Evolutionary conservation across 23 red algal species (phyloP).

Genomic region (Gracilaria caudata): DNA sequence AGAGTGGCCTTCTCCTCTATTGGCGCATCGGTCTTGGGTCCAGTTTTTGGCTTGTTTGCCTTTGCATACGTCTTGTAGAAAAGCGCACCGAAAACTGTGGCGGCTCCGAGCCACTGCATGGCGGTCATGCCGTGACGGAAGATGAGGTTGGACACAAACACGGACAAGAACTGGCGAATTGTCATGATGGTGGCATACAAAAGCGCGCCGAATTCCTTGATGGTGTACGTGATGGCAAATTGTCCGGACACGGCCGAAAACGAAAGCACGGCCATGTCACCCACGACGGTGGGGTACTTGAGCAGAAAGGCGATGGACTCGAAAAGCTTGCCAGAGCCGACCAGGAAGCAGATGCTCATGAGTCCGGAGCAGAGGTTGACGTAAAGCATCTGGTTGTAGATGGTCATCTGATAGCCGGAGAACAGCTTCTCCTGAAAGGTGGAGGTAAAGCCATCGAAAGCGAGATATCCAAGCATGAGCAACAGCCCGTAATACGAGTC

Average conservation of each 20-base stretch:
- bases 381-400: slow-evolving; percentile 98
- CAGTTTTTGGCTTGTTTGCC: slow-evolving; percentile 70
- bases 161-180: slow-evolving; percentile 92
- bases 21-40: slow-evolving; percentile 69
- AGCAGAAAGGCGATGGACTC: slow-evolving; percentile 67
- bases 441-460: slow-evolving; percentile 94
- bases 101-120: slow-evolving; percentile 86
- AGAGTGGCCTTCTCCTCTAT: slow-evolving; percentile 20
- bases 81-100: slow-evolving; percentile 80
- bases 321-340: slow-evolving; percentile 56
- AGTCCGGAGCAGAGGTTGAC: slow-evolving; percentile 85
- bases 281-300: slow-evolving; percentile 77
- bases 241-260: slow-evolving; percentile 87
- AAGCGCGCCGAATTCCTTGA: slow-evolving; percentile 94
- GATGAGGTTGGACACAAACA: slow-evolving; percentile 86
- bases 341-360: slow-evolving; percentile 68
- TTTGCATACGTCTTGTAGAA: slow-evolving; percentile 92
- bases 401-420: slow-evolving; percentile 84
- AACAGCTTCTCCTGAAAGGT: slow-evolving; percentile 99
- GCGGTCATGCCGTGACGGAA: slow-evolving; percentile 80
- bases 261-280: slow-evolving; percentile 74
- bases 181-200: slow-evolving; percentile 98
- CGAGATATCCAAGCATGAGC: slow-evolving; percentile 95
- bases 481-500: slow-evolving; percentile 78
- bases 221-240: slow-evolving; percentile 95